These are phyloP conservation scores for Gossypium longicalyx DNA, from an alignment of 345 rosid genomes.

Conservation along the genomic window DNA sequence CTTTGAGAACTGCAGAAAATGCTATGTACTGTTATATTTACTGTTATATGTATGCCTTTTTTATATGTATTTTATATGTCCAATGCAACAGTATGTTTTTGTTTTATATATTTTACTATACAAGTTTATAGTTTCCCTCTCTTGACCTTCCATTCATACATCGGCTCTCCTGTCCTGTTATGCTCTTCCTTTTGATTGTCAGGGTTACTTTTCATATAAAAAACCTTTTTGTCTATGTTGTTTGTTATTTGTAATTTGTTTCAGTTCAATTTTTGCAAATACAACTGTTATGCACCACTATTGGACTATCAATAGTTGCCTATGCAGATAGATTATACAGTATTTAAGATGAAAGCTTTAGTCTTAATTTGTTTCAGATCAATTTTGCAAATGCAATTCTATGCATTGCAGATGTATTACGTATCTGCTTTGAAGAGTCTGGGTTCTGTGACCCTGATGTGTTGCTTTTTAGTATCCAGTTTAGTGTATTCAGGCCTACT, in stretches of 20 bases:
- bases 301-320: neutral
- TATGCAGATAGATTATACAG: neutral
- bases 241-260: neutral
- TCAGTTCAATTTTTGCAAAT: neutral
- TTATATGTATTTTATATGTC: neutral
- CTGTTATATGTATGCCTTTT: conserved; percentile 3
- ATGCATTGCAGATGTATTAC: neutral
- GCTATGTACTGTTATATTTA: conserved; percentile 1
- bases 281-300: neutral
- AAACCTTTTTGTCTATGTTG: neutral
- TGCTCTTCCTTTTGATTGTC: neutral
- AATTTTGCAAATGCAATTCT: neutral
- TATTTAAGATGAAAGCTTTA: neutral
- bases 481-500: conserved; percentile 4
- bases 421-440: neutral
- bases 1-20: neutral
- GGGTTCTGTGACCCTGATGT: neutral
- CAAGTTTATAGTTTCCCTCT: neutral
- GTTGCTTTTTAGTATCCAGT: neutral
- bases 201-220: neutral
- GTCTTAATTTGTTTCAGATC: neutral
- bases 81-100: no score
- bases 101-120: no score
- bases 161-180: neutral
- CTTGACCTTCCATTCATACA: neutral